Evolutionary conservation across 2,329 filamentous ascomycete species (phyloP).

Genomic region (Curvularia sp.): DNA sequence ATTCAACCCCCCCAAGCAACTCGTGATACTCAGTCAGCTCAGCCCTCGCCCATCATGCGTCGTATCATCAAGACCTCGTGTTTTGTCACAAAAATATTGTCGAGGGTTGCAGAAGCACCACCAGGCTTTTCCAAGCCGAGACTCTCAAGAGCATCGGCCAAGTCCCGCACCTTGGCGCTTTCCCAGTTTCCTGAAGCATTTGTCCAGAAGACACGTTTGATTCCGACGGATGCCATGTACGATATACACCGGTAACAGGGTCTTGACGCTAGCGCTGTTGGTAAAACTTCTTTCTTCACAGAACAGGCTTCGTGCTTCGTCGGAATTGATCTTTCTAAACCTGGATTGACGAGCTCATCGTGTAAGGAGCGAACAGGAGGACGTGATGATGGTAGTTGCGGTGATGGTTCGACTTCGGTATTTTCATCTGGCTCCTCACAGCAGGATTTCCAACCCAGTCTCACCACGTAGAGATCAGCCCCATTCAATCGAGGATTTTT

Average conservation of each 20-base stretch:
- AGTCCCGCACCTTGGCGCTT: slow-evolving; percentile 58
- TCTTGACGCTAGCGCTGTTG: slow-evolving; percentile 51
- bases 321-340: neutral
- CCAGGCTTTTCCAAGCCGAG: slow-evolving; percentile 26
- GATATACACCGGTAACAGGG: slow-evolving; percentile 62
- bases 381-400: neutral
- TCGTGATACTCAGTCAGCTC: neutral
- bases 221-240: slow-evolving; percentile 61
- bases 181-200: slow-evolving; percentile 59
- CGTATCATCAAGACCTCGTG: slow-evolving; percentile 61
- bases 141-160: slow-evolving; percentile 57
- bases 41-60: slow-evolving; percentile 40
- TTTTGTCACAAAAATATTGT: no score
- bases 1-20: neutral
- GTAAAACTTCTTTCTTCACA: slow-evolving; percentile 14
- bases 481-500: slow-evolving; percentile 58
- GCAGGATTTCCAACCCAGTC: slow-evolving; percentile 45
- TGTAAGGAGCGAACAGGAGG: slow-evolving; percentile 52
- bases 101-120: slow-evolving; percentile 21
- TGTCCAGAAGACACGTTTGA: slow-evolving; percentile 63
- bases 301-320: no score
- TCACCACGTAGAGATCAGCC: slow-evolving; percentile 61
- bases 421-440: slow-evolving; percentile 1
- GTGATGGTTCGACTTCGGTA: neutral
- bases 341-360: slow-evolving; percentile 54